Base-by-base conservation (phyloP, 331 rosid genomes). In the Malus hybrid region DNA sequence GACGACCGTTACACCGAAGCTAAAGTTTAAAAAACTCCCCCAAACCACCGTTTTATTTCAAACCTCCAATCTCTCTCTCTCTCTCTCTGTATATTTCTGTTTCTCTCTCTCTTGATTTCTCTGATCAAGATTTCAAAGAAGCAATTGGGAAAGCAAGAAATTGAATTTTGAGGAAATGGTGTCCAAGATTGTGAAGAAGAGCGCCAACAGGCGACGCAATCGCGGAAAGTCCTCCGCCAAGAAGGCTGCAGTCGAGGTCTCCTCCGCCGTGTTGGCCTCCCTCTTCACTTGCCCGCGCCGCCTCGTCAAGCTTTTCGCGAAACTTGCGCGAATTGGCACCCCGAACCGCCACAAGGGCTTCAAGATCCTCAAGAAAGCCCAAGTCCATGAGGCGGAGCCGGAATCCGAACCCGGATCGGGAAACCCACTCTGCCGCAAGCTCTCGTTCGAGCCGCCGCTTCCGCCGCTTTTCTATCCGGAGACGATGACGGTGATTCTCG, bases 1-100 rank as follows among this genome's bases (percentile, higher is more conserved):
- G 11, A n/a, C 72, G 88, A 94, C 96, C 99, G 99, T 94, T 94
- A 63, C 66, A 73, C 95, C 96, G 76, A 84, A 85, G 89, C 96
- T 11, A n/a, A 82, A 59, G 31, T 81, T 89, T 84, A 81, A 91
- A 76, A 55, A 10, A 27, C 4, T 68, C 52, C 16, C 61, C 12
- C 9, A 10, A 19, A 36, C 29, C 54, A 12, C 61, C 66, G 19
- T 54, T 61, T 55, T 36, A 7, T 10, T n/a, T 15, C 52, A 28
- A 77, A 33, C 56, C 27, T 12, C 39, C 57, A 16, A 44, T 29
- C 22, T 13, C 70, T 60, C 4, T 74, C 63, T 74, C 63, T 15
- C n/a, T 50, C 19, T 50, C 15, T 50, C 3, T 50, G 18, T 5
- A 36, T 52, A 36, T 29, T n/a, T 16, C 71, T 60, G 4, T 74